Base-by-base conservation (phyloP, 2,329 filamentous ascomycete genomes). In the Mycogone perniciosa region DNA sequence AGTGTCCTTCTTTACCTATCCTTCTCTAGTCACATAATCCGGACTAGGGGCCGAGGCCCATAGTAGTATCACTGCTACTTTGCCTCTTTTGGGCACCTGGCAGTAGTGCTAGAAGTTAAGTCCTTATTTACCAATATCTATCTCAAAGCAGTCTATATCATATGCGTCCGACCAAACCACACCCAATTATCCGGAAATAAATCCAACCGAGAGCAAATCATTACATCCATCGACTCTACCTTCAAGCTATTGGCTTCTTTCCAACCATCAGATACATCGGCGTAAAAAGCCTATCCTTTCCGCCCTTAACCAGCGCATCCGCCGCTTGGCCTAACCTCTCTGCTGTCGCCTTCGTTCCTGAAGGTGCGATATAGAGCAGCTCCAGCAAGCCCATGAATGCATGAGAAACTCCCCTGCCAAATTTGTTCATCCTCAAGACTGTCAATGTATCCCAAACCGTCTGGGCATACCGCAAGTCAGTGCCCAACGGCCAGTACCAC, bases 191-290 rank as follows among this genome's bases (percentile, higher is more conserved):
- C 20, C 20, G 3, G 20, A 20, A 20, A 20, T 20, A 20, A 20
- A 20, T 20, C 20, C 20, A 20, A 20, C 20, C 20, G 20, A 20
- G 20, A 20, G 3, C 20, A 20, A 38, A 38, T 38, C 9, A 38
- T 11, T n/a, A 38, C 6, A 38, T 11, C 35, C 7, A 6, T 10
- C 35, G 3, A 20, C 20, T 20, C 20, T 20, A 3, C 10, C 35
- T 11, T 52, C 31, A 52, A n/a, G 31, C 8, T 3, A 44, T 35
- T 3, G 89, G 88, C 76, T 95, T 95, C 70, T 85, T 81, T 50
- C 82, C 90, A 46, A 95, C 81, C 88, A 95, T 95, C 64, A 96
- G 73, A 72, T 95, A 96, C 91, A 96, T 96, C 20, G 91, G 91
- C 3, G 90, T 96, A 71, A 96, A 96, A 40, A 96, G 76, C 71